phyloP scores from a whole-genome alignment of 2,329 filamentous ascomycete species.

The Neopestalotiopsis sp. region DNA sequence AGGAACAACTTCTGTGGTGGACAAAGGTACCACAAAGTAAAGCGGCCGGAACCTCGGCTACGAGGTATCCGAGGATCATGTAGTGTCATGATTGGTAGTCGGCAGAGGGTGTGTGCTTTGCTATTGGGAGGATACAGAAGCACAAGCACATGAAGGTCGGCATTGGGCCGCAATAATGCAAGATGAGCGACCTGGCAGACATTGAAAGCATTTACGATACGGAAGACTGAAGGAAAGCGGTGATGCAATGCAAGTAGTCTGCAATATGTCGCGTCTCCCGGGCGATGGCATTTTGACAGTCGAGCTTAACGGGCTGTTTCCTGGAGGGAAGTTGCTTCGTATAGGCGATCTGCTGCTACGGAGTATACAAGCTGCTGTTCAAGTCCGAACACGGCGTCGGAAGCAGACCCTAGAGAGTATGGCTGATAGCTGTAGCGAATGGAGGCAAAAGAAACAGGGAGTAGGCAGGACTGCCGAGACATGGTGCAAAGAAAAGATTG shows the following conservation, averaged over 20 bases:
- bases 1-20: not conserved
- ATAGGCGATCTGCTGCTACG: not conserved
- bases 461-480: constrained; percentile 1
- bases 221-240: not conserved
- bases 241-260: constrained; percentile 3
- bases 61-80: not conserved
- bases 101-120: not conserved
- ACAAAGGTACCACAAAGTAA: not conserved
- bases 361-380: not conserved
- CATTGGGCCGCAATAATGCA: constrained; percentile 1
- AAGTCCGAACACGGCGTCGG: not conserved
- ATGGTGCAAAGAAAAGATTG: not conserved
- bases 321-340: not conserved
- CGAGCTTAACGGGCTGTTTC: not conserved
- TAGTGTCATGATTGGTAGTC: not conserved
- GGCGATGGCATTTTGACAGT: constrained; percentile 13
- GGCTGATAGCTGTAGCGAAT: not conserved
- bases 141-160: not conserved
- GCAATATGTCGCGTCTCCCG: constrained; percentile 11
- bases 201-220: not conserved
- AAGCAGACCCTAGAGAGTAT: not conserved
- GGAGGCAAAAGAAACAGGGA: not conserved
- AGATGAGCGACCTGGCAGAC: not conserved
- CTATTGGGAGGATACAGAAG: not conserved
- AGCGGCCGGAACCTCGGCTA: not conserved